Evolutionary conservation across 1,139 yeast species (phyloP).

Genomic region (Kodamaea anthophila): DNA sequence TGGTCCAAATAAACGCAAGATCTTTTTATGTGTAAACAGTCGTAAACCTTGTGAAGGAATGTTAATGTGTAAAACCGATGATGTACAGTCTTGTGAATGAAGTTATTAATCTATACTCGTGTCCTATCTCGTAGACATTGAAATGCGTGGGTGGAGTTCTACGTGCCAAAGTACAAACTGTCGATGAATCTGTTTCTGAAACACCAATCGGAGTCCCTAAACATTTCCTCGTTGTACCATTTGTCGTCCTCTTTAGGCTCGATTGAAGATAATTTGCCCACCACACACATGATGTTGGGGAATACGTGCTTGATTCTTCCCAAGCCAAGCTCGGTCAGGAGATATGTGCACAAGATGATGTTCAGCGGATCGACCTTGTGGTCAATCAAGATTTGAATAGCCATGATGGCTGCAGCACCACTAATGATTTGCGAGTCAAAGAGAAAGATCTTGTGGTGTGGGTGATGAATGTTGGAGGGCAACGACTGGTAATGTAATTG

Average conservation of each 20-base stretch:
- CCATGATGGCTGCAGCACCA: conserved; percentile 95
- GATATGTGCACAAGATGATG: conserved; percentile 63
- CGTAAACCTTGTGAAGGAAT: too few relatives aligned
- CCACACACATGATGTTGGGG: conserved; percentile 59
- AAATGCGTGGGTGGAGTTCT: too few relatives aligned
- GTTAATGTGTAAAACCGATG: too few relatives aligned
- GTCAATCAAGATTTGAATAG: conserved; percentile 78
- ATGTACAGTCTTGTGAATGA: too few relatives aligned
- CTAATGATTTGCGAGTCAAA: conserved; percentile 86
- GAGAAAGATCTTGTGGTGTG: conserved; percentile 49
- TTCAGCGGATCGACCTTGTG: conserved; percentile 63
- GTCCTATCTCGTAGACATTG: conserved; percentile 35
- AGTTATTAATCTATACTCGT: background rate
- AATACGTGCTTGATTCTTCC: conserved; percentile 71
- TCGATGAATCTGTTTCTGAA: conserved; percentile 71
- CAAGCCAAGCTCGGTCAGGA: conserved; percentile 80
- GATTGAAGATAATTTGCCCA: conserved; percentile 56
- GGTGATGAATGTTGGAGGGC: conserved; percentile 32
- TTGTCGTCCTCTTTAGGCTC: conserved; percentile 15
- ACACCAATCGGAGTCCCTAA: conserved; percentile 50
- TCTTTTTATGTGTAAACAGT: too few relatives aligned
- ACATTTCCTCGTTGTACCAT: conserved; percentile 31
- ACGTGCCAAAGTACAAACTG: conserved; percentile 66
- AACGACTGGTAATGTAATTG: conserved; percentile 74
- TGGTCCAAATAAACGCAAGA: too few relatives aligned